Base-by-base conservation (phyloP, 2,329 filamentous ascomycete genomes). In the Colletotrichum sojae region DNA sequence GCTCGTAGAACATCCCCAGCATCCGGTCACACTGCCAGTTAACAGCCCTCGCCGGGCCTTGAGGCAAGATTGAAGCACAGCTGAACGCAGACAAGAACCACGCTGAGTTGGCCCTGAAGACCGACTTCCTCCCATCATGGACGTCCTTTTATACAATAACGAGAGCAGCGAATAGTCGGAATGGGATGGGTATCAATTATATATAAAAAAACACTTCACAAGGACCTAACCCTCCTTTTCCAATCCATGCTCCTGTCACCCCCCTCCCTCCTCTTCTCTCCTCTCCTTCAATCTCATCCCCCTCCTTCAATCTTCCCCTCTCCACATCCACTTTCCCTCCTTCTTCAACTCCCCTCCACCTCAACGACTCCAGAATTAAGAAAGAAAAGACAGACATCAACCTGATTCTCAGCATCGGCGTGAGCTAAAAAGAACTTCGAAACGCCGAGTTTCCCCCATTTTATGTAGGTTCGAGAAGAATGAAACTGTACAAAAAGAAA, bases 121-220 rank as follows among this genome's bases (percentile, higher is more conserved):
- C 22, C 4, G 4, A 22, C 22, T 22, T 22, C 22, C 22, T 22
- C 4, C 22, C 22, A 22, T 22, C 22, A 22, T 22, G 22, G 22
- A 25, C 22, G 22, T 25, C 22, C 22, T 5, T 25, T 25, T 25
- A 25, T 25, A 25, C 22, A 4, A 25, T 25, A 25, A 25, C 22
- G 22, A 25, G 4, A 25, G 22, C 4, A 25, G 22, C 22, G 22
- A 25, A 25, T 22, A 25, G 22, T 4, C 87, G 86, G 31, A 85
- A 78, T 62, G 63, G 57, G 57, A 62, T 62, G 63, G 63, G 63
- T 67, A 67, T 67, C 63, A 67, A 62, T 67, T 51, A 63, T 62
- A 20, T 63, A 55, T 49, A 36, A 61, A 55, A 27, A 46, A 36
- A 55, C 27, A 46, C 22, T 31, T 25, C 57, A 53, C 49, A 27